Evolutionary conservation across 2,329 filamentous ascomycete species (phyloP).

Genomic region (Periconia digitata): DNA sequence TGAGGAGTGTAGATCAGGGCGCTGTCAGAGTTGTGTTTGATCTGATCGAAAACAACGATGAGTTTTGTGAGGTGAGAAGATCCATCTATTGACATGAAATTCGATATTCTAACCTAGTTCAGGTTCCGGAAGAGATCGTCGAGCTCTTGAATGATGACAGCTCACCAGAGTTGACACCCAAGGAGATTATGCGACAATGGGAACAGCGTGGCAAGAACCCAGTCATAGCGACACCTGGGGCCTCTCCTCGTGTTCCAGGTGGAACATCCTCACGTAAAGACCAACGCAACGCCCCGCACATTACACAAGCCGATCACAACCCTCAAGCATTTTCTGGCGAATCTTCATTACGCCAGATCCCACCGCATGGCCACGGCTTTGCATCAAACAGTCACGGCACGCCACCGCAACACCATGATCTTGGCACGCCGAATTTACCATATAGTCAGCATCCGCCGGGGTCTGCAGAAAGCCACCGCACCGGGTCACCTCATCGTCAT

Average conservation of each 20-base stretch:
- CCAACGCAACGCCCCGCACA: slow-evolving; percentile 54
- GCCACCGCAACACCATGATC: slow-evolving; percentile 32
- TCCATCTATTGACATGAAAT: not conserved
- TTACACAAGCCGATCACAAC: slow-evolving; percentile 83
- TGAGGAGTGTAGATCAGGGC: slow-evolving; percentile 80
- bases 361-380: slow-evolving; percentile 17
- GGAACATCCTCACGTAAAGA: slow-evolving; percentile 57
- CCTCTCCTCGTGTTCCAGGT: slow-evolving; percentile 35
- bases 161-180: slow-evolving; percentile 86
- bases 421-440: slow-evolving; percentile 35
- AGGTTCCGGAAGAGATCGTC: slow-evolving; percentile 93
- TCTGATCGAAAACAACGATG: slow-evolving; percentile 89
- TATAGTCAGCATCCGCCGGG: slow-evolving; percentile 37
- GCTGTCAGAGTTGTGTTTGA: slow-evolving; percentile 92
- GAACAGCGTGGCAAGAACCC: slow-evolving; percentile 74
- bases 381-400: slow-evolving; percentile 27
- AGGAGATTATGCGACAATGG: slow-evolving; percentile 93
- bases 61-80: slow-evolving; percentile 87
- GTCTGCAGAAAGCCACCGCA: slow-evolving; percentile 38
- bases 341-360: slow-evolving; percentile 76
- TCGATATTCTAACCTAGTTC: slow-evolving; percentile 23
- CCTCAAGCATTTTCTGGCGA: slow-evolving; percentile 82
- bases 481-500: slow-evolving; percentile 40
- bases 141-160: slow-evolving; percentile 83
- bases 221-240: slow-evolving; percentile 57